A percentile compares a stretch with the other conserved stretches of the same genome.
These are phyloP conservation scores for Podaxis pistillaris DNA, from an alignment of 768 basidiomycete species.

Conservation along the genomic window DNA sequence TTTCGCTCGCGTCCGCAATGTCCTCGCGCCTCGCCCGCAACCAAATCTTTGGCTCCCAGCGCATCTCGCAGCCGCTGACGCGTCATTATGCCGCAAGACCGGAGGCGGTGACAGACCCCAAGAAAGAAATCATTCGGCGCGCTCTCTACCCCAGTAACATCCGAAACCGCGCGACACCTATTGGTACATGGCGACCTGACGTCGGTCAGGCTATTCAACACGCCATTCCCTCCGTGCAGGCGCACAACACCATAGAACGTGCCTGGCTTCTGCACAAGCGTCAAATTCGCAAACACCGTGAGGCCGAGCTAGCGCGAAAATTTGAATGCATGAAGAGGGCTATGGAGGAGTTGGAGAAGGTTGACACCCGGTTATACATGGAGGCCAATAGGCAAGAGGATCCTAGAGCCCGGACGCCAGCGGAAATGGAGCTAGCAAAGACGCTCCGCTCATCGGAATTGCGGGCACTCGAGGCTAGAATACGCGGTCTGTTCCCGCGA, in stretches of 20 bases:
- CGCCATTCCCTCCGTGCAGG: conserved; percentile 87
- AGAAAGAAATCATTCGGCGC: conserved; percentile 72
- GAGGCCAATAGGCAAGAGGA: conserved; percentile 78
- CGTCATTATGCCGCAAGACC: conserved; percentile 40
- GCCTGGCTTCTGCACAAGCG: conserved; percentile 86
- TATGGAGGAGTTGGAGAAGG: conserved; percentile 73
- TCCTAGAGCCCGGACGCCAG: conserved; percentile 57
- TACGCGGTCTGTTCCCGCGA: conserved; percentile 83
- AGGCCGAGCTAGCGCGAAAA: conserved; percentile 71
- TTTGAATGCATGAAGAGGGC: conserved; percentile 80
- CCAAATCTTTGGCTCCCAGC: neutral
- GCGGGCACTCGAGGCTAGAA: conserved; percentile 70
- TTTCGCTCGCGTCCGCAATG: neutral
- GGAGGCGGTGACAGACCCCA: conserved; percentile 52
- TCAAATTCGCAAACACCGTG: conserved; percentile 66
- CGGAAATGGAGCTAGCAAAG: conserved; percentile 60
- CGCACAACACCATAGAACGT: conserved; percentile 88
- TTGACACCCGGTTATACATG: conserved; percentile 58
- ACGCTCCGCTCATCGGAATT: conserved; percentile 63
- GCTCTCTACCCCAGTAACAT: conserved; percentile 79
- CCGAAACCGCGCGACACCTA: conserved; percentile 69
- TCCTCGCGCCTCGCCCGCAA: conserved; percentile 1
- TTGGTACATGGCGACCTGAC: conserved; percentile 82
- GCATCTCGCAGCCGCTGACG: neutral
- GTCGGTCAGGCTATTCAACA: conserved; percentile 72